Percentiles rank a stretch among this genome's conserved stretches.
These are phyloP conservation scores for Dactylellina drechsleri DNA, from an alignment of 2,329 filamentous ascomycete genomes.

Conservation along the genomic window DNA sequence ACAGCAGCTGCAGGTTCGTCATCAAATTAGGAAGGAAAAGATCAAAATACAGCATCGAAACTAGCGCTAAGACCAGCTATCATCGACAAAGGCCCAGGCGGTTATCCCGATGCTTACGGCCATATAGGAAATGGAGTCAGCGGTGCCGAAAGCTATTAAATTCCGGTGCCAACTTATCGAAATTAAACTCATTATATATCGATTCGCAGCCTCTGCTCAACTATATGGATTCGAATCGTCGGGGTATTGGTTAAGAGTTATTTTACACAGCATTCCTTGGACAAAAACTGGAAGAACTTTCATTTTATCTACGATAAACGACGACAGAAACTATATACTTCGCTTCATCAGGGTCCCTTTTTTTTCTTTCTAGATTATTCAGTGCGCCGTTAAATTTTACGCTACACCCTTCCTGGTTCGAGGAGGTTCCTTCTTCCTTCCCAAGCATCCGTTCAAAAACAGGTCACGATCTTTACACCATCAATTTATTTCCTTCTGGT, in stretches of 20 bases:
- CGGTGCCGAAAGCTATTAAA: constrained; percentile 52
- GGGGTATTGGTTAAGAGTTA: constrained; percentile 43
- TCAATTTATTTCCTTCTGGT: constrained; percentile 24
- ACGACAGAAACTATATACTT: constrained; percentile 22
- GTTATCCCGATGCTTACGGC: constrained; percentile 49
- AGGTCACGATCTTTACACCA: constrained; percentile 27
- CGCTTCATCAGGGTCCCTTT: background rate
- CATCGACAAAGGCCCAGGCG: constrained; percentile 50
- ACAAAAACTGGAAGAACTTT: background rate
- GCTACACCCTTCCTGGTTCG: constrained; percentile 37
- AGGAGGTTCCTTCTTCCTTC: constrained; percentile 27
- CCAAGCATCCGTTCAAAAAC: constrained; percentile 16
- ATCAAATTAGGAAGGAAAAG: constrained; percentile 51
- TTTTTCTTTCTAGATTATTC: constrained; percentile 19
- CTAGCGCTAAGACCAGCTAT: constrained; percentile 50
- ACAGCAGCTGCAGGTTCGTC: constrained; percentile 55
- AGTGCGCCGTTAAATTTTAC: constrained; percentile 44
- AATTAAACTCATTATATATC: constrained; percentile 13
- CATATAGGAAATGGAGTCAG: constrained; percentile 55
- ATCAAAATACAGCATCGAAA: constrained; percentile 38
- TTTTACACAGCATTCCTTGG: too few species aligned
- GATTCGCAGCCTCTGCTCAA: constrained; percentile 17
- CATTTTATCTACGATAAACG: background rate
- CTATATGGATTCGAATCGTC: constrained; percentile 24
- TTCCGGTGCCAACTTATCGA: constrained; percentile 14